Base-by-base conservation (phyloP, 2,329 filamentous ascomycete genomes). In the Aspergillus hiratsukae region DNA sequence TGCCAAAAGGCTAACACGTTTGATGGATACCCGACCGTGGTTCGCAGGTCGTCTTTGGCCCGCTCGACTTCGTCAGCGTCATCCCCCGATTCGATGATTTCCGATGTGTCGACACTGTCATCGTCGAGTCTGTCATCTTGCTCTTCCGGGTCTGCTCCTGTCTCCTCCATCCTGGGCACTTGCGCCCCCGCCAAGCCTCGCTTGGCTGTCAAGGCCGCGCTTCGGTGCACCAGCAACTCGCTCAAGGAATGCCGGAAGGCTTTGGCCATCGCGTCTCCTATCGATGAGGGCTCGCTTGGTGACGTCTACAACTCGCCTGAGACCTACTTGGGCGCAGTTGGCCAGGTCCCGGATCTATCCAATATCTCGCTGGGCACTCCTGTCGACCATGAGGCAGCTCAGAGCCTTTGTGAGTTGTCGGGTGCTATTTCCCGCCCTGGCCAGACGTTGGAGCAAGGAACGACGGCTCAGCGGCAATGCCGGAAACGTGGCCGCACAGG, bases 41-140 rank as follows among this genome's bases (percentile, higher is more conserved):
- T 72, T 75, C 75, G 80, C 56, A 78, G 69, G 65, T 79, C 66
- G 19, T 82, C 79, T 58, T 70, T 79, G 60, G 77, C 78, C 55
- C 80, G 76, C 54, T 80, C 80, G 23, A 76, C 78, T 27, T 84
- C 82, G 3, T 81, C 78, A 48, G 71, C 71, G 21, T 81, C 78
- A 8, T 83, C 80, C 46, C 84, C 84, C n/a, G 83, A 86, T 61
- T 86, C 84, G 35, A 83, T 86, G 80, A 72, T 85, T 37, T 85
- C 83, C 28, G 84, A 87, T 67, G 77, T 77, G 54, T 83, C 81
- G 37, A 78, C 78, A 14, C 74, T 83, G 58, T 82, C 81, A 53
- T 83, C 71, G 61, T 75, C 81, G 35, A 78, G 78, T 19, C 74
- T 83, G 57, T 82, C 81, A 53, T 83, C 71, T 61, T 75, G 74